Evolutionary conservation across 345 rosid genomes (phyloP), one percentile per base, ranked within the genome.

Genomic region (Erodium maritimum): DNA sequence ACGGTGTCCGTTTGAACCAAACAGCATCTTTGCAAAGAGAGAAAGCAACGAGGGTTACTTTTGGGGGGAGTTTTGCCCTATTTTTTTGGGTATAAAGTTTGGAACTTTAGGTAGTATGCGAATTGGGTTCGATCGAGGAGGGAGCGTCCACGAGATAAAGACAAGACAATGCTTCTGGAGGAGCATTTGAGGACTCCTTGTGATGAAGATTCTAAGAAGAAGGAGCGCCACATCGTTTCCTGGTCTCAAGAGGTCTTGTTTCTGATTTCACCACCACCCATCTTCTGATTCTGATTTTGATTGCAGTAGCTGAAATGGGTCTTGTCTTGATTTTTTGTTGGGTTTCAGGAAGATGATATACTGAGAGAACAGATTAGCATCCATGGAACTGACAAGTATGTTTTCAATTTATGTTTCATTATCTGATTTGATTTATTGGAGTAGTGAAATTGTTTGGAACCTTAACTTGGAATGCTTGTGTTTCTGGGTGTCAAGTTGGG

Each of bases 311-410:
- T 34, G 54, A 33, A 17, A 37, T 50, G 11, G 23, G 62, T 50
- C 74, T 66, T 67, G 70, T 66, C 67, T 69, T 50, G 19, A 48
- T 63, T 50, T 67, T 54, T 24, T 21, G 10, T 18, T 29, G 37
- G 37, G 37, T 25, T 61, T 72, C 75, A 93, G 99, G 99, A 93
- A 62, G 99, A 93, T 78, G 91, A 89, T 77, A 82, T 82, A 23
- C 90, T 93, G 23, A 81, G 97, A 9, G 83, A 87, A 64, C 91
- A 93, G 68, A 89, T 93, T 54, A 79, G 73, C 66, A 45, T 78
- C 50, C 84, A 79, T 66, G 99, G 99, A 74, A 93, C 97, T 61
- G 95, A 87, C 50, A 93, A 93, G 99, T 93, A 56, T 61, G 94
- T 46, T 34, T 17, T 4, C 46, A 58, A 33, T 5, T 21, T 12